Base-by-base conservation (phyloP, 129 eudicot genomes). In the Kitagawia praeruptora region DNA sequence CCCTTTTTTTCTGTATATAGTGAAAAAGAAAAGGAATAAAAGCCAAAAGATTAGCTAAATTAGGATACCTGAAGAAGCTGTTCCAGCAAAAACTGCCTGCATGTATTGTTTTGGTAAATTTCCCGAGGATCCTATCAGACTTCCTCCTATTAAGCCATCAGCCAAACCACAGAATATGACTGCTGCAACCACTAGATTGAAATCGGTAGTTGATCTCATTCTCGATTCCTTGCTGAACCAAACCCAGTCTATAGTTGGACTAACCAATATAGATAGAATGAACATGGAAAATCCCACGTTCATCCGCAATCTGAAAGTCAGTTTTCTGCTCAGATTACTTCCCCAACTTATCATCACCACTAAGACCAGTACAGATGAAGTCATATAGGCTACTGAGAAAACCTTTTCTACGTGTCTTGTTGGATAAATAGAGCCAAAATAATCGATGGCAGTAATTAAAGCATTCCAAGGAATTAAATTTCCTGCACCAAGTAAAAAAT, bases 11-110 rank as follows among this genome's bases (percentile, higher is more conserved):
- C 13, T 47, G 25, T 75, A 16, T 28, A 18, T 28, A 31, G 41
- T 48, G 16, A 3, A 51, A 51, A 23, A 3, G 34, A 16, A 10
- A 37, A 7, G 28, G 31, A 64, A 44, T 23, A 14, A 31, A 58
- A 48, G 78, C 67, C 61, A 47, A 42, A 51, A 78, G 79, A 48
- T 18, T 19, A 61, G 70, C 64, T 37, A 47, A 42, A 56, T n/a
- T 28, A 51, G 31, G 72, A 49, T 90, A 93, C 97, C 98, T 81
- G 98, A 93, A 69, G 95, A 91, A 76, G 96, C 97, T 18, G 95
- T 91, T 48, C 98, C 98, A 74, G 97, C 98, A 82, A 93, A 93
- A 85, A 93, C 82, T 56, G 97, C 98, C 79, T 93, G 98, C 98
- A 91, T 93, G 77, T 91, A 91, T 76, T 91, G 91, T 85, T 88